Conservation (phyloP, 2,329 filamentous ascomycete species). For the Onygenales sp. region DNA sequence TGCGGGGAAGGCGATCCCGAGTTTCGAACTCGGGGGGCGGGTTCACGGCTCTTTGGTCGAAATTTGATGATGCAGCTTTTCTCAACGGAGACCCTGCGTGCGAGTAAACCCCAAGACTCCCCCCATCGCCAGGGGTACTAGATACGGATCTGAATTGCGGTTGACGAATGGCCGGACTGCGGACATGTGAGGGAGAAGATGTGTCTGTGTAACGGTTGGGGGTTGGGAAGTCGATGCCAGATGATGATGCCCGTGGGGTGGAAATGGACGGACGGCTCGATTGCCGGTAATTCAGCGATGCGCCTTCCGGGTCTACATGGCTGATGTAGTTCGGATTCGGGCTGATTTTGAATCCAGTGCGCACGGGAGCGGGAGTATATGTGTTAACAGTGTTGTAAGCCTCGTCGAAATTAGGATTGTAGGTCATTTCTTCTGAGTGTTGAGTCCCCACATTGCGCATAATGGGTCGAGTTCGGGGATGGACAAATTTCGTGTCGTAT, state of each 20-base stretch:
- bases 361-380: constrained; percentile 51
- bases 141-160: constrained; percentile 43
- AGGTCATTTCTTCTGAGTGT: constrained; percentile 42
- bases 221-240: constrained; percentile 25
- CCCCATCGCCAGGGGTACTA: constrained; percentile 46
- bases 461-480: constrained; percentile 73
- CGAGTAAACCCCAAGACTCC: constrained; percentile 68
- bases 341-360: constrained; percentile 70
- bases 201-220: constrained; percentile 39
- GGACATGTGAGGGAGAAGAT: constrained; percentile 34
- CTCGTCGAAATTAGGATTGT: constrained; percentile 30
- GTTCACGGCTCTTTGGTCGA: constrained; percentile 34
- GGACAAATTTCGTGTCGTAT: constrained; percentile 93
- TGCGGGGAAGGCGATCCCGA: constrained; percentile 23
- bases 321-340: constrained; percentile 72
- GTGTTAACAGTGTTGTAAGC: constrained; percentile 48
- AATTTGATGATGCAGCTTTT: constrained; percentile 59
- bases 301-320: constrained; percentile 60
- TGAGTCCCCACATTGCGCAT: constrained; percentile 75
- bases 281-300: constrained; percentile 32
- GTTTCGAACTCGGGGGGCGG: constrained; percentile 27
- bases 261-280: constrained; percentile 29
- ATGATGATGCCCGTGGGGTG: constrained; percentile 15
- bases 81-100: constrained; percentile 76
- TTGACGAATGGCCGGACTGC: constrained; percentile 41